These are phyloP conservation scores for Epichloe elymi DNA, from an alignment of 2,329 filamentous ascomycete genomes.

Conservation along the genomic window DNA sequence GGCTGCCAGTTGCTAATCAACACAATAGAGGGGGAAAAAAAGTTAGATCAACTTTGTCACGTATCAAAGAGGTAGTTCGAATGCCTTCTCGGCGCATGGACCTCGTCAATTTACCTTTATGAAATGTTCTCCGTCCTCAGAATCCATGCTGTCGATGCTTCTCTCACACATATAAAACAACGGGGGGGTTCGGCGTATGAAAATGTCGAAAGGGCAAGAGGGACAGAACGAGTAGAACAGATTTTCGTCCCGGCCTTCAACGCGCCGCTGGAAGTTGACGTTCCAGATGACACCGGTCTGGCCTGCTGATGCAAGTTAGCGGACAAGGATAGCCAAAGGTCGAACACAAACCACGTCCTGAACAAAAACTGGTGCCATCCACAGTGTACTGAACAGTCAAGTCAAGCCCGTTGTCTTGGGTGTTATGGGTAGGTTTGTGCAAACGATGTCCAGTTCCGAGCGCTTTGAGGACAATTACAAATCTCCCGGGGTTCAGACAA, in stretches of 20 bases:
- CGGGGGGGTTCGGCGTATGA: too few relatives aligned
- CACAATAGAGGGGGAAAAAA: not conserved
- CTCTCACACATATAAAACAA: too few relatives aligned
- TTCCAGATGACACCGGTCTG: not conserved
- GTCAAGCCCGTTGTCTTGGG: not conserved
- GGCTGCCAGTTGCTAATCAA: slow-evolving; percentile 70
- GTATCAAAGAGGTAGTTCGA: too few relatives aligned
- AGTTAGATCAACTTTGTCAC: slow-evolving; percentile 15
- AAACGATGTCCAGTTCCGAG: not conserved
- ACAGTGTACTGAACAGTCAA: not conserved
- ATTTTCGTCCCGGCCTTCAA: not conserved
- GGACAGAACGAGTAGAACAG: not conserved
- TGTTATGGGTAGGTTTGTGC: not conserved
- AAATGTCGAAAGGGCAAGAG: not conserved
- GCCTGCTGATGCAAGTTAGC: slow-evolving; percentile 1
- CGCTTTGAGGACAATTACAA: slow-evolving; percentile 1
- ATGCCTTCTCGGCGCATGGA: not conserved
- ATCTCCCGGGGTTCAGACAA: not conserved
- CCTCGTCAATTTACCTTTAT: slow-evolving; percentile 53
- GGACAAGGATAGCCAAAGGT: not conserved
- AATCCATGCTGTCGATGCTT: slow-evolving; percentile 48
- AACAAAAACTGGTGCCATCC: not conserved
- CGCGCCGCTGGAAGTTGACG: not conserved
- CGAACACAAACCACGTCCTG: not conserved
- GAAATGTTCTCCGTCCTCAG: slow-evolving; percentile 81